Base-by-base conservation (phyloP, 1,284 basidiomycete genomes). In the Lignosus rhinocerotis region DNA sequence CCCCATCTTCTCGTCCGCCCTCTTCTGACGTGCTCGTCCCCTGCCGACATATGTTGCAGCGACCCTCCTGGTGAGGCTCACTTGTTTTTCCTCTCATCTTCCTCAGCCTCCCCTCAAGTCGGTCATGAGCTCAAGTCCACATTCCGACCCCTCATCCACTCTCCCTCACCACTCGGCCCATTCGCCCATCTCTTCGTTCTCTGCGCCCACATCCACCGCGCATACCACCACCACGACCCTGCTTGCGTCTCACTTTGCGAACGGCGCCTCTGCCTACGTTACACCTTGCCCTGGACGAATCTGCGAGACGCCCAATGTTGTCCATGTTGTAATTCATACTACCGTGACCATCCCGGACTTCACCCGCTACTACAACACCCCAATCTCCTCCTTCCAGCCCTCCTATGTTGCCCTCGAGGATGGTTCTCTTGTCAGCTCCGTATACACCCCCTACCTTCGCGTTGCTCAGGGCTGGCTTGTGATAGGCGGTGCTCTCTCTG, bases 391-490 rank as follows among this genome's bases (percentile, higher is more conserved):
- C 21, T 86, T 86, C 57, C 70, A 69, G 31, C 83, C 84, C 1
- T 61, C 70, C 14, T 87, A 84, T 67, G 62, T 71, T 31, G 67
- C 80, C n/a, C 75, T 82, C 32, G 63, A 67, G 9, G 86, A 87
- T 67, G 86, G 85, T 25, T 86, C 86, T n/a, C 78, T 88, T 39
- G 62, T 86, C 17, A 76, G 84, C 9, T 68, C 78, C 2, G 75
- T 80, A 9, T 79, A 81, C 64, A 65, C 74, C 19, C 56, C 75
- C 6, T 82, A 85, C 58, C 68, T 83, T 6, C 56, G 59, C 16
- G 65, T 74, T 49, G 75, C 80, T 19, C 76, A 81, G 61, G 66
- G 78, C 25, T 75, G 75, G 62, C 70, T 88, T 11, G 66, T 85
- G 50, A 69, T 84, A 44, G 70, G 75, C 19, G 81, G 81, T 39